Evolutionary conservation across 2,329 filamentous ascomycete species (phyloP), one percentile per base, ranked within the genome.

Genomic region (Davidsoniella virescens): DNA sequence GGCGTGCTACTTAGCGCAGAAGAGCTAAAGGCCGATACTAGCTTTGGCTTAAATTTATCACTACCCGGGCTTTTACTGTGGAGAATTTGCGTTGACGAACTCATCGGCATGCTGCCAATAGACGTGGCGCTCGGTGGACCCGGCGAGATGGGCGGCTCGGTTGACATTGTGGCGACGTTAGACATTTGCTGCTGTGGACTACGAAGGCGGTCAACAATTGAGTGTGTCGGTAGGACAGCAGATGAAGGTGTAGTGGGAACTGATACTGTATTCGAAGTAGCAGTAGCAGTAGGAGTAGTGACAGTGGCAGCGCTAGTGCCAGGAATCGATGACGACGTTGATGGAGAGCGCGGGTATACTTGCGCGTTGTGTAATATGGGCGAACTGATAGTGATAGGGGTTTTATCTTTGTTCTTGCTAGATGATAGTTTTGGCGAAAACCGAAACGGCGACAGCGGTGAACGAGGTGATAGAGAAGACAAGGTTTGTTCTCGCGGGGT

Each of bases 381-480:
- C 33, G 44, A 46, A 9, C 44, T 33, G 6, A 46, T 44, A 33
- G n/a, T 44, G 20, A 25, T 10, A 23, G 20, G n/a, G n/a, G 14
- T 5, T 18, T 18, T 25, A 18, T 33, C 29, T 33, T 33, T 33
- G 9, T 33, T 9, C 29, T 12, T 9, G 29, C 29, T 33, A 33
- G 48, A 43, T 8, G 40, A 37, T 7, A 50, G 48, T 18, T 46
- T 63, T 55, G 66, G 63, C 51, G 64, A 65, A 58, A 69, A 67
- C 39, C 65, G 66, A 56, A 71, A 69, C 54, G 68, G 68, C 50
- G 68, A 67, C 51, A 62, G 61, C 45, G 65, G 64, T 48, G 69
- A 69, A 58, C 64, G 65, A 52, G 68, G 67, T 53, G 69, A 49
- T 36, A 42, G 44, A 44, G 41, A 38, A 12, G 47, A 71, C 55